Evolutionary conservation across 1,284 basidiomycete genomes (phyloP).

Genomic region (Sanghuangporus sanghuang): DNA sequence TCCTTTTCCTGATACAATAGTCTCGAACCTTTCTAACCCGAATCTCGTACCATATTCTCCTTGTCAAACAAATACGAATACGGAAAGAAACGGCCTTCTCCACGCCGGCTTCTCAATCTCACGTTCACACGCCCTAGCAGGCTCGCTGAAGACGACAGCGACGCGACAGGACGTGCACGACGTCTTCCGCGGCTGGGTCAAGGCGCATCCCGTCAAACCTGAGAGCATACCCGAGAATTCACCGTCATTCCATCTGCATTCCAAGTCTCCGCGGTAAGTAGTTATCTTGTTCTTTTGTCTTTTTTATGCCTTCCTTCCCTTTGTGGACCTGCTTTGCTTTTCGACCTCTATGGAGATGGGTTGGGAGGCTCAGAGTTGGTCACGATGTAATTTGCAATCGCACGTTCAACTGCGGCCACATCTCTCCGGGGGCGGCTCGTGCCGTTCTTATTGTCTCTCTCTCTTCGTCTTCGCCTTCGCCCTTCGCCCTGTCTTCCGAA

Average conservation of each 20-base stretch:
- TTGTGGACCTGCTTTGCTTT: background rate
- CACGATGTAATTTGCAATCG: too few species aligned
- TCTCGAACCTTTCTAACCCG: background rate
- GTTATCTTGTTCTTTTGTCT: background rate
- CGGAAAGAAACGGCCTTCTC: conserved; percentile 74
- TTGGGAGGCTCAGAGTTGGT: too few species aligned
- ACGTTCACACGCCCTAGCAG: conserved; percentile 84
- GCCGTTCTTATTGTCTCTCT: too few species aligned
- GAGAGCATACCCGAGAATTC: conserved; percentile 72
- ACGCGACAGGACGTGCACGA: conserved; percentile 73
- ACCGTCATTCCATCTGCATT: conserved; percentile 60
- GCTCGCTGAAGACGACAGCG: conserved; percentile 90
- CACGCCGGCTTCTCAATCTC: conserved; percentile 84
- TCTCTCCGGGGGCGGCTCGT: too few species aligned
- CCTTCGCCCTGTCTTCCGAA: too few species aligned
- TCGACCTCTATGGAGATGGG: background rate
- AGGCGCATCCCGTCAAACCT: conserved; percentile 77
- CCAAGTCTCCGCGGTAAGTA: conserved; percentile 61
- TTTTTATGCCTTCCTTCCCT: background rate
- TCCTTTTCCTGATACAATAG: background rate
- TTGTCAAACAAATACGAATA: background rate
- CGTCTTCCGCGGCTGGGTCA: conserved; percentile 80
- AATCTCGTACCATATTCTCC: background rate
- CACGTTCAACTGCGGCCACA: too few species aligned
- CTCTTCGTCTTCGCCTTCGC: too few species aligned